Base-by-base conservation (phyloP, 228 moss, liverwort and hornwort genomes). In the Sphagnum magellanicum region DNA sequence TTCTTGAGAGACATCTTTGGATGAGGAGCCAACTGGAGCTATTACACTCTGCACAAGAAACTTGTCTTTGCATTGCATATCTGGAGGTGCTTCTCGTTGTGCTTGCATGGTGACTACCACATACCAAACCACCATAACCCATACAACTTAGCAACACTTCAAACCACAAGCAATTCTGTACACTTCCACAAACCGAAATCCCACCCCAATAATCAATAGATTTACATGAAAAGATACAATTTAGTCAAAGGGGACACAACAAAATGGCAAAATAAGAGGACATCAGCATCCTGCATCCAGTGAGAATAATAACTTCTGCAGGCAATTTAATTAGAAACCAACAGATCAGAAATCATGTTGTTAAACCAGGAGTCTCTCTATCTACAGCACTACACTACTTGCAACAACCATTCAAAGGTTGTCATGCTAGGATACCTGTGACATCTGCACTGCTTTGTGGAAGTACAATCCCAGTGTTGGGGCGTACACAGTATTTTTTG, bases 61-160 rank as follows among this genome's bases (percentile, higher is more conserved):
- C 68, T 98, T 98, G 77, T 98, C 97, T 74, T 98, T 98, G 84
- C 97, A 98, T 81, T 87, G 90, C 97, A 98, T 98, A 61, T 93
- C 97, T 60, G 85, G 89, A 50, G 93, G 97, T 63, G 87, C 91
- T 81, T 98, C 97, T 67, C 79, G 77, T 60, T 98, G 97, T 4
- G 90, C 90, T 89, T 98, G 97, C 97, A 98, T 98, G 52, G 93
- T 98, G n/a, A 98, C 97, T 98, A 74, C 70, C 47, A 71, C 10
- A 70, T 50, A 60, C 49, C 3, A 50, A 57, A 71, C 66, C 47
- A 53, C 53, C 32, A 65, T 9, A 14, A 48, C 16, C 10, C 6
- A 52, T n/a, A 68, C 32, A 32, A 32, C 2, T 17, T 12, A 59
- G 12, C 11, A 59, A 59, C 15, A 59, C 59, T 59, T 59, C 15